Base-by-base conservation (phyloP, 2,329 filamentous ascomycete species). In the Verticillium albo-atrum region DNA sequence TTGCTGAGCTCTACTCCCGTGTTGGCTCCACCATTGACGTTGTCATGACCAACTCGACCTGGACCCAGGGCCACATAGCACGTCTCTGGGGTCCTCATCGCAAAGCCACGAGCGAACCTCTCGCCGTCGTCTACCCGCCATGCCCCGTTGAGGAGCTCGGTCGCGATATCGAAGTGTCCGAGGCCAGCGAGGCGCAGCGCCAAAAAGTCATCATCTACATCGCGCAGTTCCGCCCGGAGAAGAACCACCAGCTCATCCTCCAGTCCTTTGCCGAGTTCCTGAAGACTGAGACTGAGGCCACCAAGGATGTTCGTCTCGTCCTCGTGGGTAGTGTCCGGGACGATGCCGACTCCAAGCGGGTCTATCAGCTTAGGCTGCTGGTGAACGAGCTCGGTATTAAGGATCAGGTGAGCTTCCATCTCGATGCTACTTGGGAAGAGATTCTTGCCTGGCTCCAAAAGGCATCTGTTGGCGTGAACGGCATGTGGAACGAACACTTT, bases 401-500 rank as follows among this genome's bases (percentile, higher is more conserved):
- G 69, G 89, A 96, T 57, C 80, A 83, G 15, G 92, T 97, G 51
- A 86, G 92, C 60, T 99, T 99, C 72, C 85, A 96, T 63, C 88
- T 92, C 59, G 93, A 99, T 72, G 93, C 92, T 0, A 87, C 90
- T 27, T 99, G 94, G 92, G 86, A 90, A 3, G 85, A 92, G 66
- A 91, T 99, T 57, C 80, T 97, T 10, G 83, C 89, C 32, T 92
- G 91, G 85, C 79, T 98, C 62, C 79, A 85, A 57, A 86, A 80
- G 63, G 88, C 90, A 4, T 94, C 87, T 20, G 85, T 99, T 2
- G 95, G 95, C 55, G 92, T 96, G 30, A 99, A 99, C 68, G 92
- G 90, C 69, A 99, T 99, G 95, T 99, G 95, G 94, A 98, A 97
- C 72, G 95, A 99, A 77, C 95, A 99, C 74, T 99, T 99, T 72